A percentile compares a stretch with the other conserved stretches of the same genome.
Conservation (phyloP, 2,329 filamentous ascomycete species). For the Mycocentrospora acerina region DNA sequence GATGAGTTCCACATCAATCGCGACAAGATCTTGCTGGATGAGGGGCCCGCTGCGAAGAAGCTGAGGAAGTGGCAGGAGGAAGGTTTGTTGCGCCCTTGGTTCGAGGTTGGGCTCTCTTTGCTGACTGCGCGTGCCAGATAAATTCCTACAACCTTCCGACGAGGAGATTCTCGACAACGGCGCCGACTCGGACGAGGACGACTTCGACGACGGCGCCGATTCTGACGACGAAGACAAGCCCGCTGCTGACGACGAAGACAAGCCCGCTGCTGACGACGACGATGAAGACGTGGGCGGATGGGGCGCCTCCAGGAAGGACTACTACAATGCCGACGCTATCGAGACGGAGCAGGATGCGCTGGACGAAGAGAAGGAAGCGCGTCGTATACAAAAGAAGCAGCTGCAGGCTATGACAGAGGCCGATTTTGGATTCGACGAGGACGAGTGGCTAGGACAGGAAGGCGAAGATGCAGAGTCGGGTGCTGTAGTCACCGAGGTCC, state of each 20-base stretch:
- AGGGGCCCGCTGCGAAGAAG: constrained; percentile 76
- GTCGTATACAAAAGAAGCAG: constrained; percentile 86
- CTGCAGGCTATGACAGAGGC: constrained; percentile 83
- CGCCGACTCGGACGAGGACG: constrained; percentile 48
- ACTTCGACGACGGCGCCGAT: constrained; percentile 43
- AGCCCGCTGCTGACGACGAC: constrained; percentile 52
- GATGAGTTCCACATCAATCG: constrained; percentile 89
- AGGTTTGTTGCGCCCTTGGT: constrained; percentile 41
- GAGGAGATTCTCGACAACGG: constrained; percentile 63
- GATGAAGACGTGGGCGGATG: constrained; percentile 70
- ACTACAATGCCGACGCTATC: constrained; percentile 84
- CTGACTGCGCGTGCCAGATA: constrained; percentile 46
- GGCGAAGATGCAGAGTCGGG: constrained; percentile 48
- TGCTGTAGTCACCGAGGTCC: constrained; percentile 77
- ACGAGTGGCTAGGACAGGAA: constrained; percentile 70
- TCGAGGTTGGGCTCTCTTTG: neutral
- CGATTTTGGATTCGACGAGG: constrained; percentile 91
- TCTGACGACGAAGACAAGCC: constrained; percentile 35
- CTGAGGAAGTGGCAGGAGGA: constrained; percentile 70
- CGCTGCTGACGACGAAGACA: constrained; percentile 26
- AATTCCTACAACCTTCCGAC: constrained; percentile 59
- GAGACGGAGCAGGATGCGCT: constrained; percentile 73
- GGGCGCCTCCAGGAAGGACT: constrained; percentile 85
- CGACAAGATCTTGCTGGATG: constrained; percentile 84
- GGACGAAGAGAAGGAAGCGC: constrained; percentile 89